Evolutionary conservation across 805 yeast species (phyloP).

Genomic region (Lipomyces kockii): DNA sequence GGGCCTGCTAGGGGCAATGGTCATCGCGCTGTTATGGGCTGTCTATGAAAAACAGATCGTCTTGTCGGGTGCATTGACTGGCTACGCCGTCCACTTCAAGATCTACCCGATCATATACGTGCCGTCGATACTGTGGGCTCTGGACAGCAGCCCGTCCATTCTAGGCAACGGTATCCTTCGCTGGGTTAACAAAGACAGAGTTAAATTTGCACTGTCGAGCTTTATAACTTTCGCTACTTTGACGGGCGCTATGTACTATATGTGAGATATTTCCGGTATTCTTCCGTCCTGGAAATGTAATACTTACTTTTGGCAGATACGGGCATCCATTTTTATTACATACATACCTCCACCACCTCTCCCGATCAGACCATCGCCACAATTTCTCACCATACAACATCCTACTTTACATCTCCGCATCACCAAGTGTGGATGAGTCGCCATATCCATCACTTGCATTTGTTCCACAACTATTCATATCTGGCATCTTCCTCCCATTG

Average conservation of each 20-base stretch:
- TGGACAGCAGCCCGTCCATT: slow-evolving; percentile 31
- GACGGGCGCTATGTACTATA: slow-evolving; percentile 63
- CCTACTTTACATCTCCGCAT: slow-evolving; percentile 53
- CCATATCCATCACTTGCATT: slow-evolving; percentile 67
- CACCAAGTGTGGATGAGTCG: slow-evolving; percentile 38
- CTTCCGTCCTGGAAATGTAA: neutral
- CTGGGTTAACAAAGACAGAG: slow-evolving; percentile 52
- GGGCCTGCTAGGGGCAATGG: slow-evolving; percentile 78
- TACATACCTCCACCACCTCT: slow-evolving; percentile 80
- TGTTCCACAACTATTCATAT: slow-evolving; percentile 74
- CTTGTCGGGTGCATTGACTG: slow-evolving; percentile 58
- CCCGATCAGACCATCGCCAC: slow-evolving; percentile 89
- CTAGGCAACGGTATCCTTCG: slow-evolving; percentile 36
- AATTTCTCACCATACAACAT: slow-evolving; percentile 89
- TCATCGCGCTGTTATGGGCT: slow-evolving; percentile 58
- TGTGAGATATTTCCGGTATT: slow-evolving; percentile 35
- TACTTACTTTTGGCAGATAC: slow-evolving; percentile 47
- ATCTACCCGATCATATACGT: slow-evolving; percentile 88
- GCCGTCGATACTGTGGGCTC: slow-evolving; percentile 55
- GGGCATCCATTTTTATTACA: slow-evolving; percentile 78
- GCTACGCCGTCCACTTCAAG: slow-evolving; percentile 84
- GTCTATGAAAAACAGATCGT: slow-evolving; percentile 52
- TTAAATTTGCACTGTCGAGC: slow-evolving; percentile 51
- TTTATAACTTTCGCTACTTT: slow-evolving; percentile 52
- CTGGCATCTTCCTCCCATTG: slow-evolving; percentile 64